Evolutionary conservation across 2,329 filamentous ascomycete genomes (phyloP).

Genomic region (Fusarium circinatum): DNA sequence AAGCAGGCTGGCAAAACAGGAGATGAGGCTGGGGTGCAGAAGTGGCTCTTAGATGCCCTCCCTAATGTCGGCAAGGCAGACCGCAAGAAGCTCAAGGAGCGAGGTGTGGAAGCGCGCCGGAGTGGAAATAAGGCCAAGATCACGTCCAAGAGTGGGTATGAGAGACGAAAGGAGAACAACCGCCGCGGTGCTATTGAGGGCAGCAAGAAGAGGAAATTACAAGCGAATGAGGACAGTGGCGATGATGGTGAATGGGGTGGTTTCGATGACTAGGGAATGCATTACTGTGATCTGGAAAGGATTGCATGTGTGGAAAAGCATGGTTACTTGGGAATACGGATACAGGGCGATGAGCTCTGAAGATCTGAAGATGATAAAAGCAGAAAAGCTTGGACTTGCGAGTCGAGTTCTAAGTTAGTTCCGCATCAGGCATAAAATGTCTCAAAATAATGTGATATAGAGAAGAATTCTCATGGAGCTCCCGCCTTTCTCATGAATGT

Average conservation of each 20-base stretch:
- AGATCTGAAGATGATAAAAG: neutral
- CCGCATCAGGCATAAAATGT: constrained; percentile 5
- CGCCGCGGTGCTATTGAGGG: constrained; percentile 69
- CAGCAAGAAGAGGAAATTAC: constrained; percentile 65
- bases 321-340: neutral
- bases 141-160: constrained; percentile 83
- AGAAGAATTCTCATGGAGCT: neutral
- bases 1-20: constrained; percentile 69
- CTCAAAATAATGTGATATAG: neutral
- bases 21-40: constrained; percentile 71
- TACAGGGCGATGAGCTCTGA: neutral
- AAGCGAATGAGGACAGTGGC: constrained; percentile 39
- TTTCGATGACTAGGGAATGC: constrained; percentile 48
- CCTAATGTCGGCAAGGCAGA: constrained; percentile 86
- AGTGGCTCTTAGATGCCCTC: constrained; percentile 89
- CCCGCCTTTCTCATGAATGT: constrained; percentile 19
- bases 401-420: neutral
- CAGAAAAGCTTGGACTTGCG: constrained; percentile 5
- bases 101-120: constrained; percentile 79
- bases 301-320: neutral
- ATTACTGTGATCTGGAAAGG: neutral
- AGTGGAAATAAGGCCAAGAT: constrained; percentile 69
- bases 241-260: constrained; percentile 59
- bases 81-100: constrained; percentile 82
- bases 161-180: constrained; percentile 75